A percentile compares a stretch with the other conserved stretches of the same genome.
phyloP scores from a whole-genome alignment of 2,329 filamentous ascomycete species.

The Epichloe glyceriae region DNA sequence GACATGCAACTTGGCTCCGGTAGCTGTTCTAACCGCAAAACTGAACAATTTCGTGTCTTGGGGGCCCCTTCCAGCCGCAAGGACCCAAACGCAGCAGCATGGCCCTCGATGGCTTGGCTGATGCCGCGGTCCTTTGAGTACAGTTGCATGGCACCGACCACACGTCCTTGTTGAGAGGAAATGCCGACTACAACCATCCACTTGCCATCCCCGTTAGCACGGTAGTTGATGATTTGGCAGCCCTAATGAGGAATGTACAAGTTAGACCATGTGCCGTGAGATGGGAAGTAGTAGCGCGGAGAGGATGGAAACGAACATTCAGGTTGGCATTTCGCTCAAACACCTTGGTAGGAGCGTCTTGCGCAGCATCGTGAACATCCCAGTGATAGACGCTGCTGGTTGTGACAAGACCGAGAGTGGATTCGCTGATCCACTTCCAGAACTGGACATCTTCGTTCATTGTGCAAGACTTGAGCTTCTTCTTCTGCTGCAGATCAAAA shows the following conservation, averaged over 20 bases:
- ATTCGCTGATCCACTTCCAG: conserved; percentile 98
- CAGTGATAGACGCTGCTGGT: conserved; percentile 90
- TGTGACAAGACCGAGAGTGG: conserved; percentile 77
- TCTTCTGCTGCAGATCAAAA: conserved; percentile 85
- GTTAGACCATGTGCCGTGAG: not conserved
- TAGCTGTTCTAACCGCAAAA: conserved; percentile 82
- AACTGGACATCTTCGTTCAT: conserved; percentile 97
- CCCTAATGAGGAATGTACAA: conserved; percentile 38
- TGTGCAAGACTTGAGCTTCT: conserved; percentile 89
- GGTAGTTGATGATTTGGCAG: conserved; percentile 99
- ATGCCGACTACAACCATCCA: conserved; percentile 99
- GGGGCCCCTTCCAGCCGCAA: conserved; percentile 74
- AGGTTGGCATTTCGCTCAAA: conserved; percentile 93
- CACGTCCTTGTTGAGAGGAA: conserved; percentile 80
- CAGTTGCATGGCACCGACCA: conserved; percentile 92
- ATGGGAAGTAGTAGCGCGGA: not conserved
- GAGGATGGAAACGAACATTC: conserved; percentile 41
- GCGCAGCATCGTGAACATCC: conserved; percentile 82
- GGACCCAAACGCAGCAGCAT: conserved; percentile 88
- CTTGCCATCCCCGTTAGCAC: conserved; percentile 86
- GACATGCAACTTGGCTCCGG: conserved; percentile 89
- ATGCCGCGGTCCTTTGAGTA: conserved; percentile 94
- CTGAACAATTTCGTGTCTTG: conserved; percentile 92
- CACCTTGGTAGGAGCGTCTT: conserved; percentile 71
- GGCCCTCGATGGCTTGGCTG: conserved; percentile 94